Base-by-base conservation (phyloP, 106 monocot genomes). In the Vanilla planifolia region DNA sequence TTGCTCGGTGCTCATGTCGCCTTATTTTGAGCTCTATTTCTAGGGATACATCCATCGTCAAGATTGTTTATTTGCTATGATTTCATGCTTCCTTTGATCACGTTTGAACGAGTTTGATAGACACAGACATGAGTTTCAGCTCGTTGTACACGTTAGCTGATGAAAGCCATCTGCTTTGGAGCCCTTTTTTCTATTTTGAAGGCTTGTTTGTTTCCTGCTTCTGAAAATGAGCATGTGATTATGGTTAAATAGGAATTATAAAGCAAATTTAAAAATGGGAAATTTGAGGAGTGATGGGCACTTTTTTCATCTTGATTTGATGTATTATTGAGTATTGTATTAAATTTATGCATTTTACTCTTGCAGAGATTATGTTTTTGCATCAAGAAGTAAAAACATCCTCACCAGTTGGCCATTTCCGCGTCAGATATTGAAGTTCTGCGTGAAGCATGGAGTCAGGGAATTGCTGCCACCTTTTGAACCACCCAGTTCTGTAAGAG, bases 381-480 rank as follows among this genome's bases (percentile, higher is more conserved):
- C 73, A 34, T 87, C 80, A 32, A 64, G 95, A 68, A 84, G 71
- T 61, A 84, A 86, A 71, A 75, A 76, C 36, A 64, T 87, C 34
- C 44, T 46, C 52, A 59, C 48, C 7, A 86, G 65, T 39, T 96
- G 95, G 95, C 95, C 95, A 14, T 96, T 96, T 59, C 63, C 61
- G 33, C 68, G 64, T 40, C 67, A 84, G 11, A 67, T 52, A n/a
- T 48, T 91, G 76, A 64, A 84, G n/a, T 57, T 79, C 79, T 96
- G 80, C 70, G 41, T 86, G 61, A 80, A 84, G 44, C 61, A 79
- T 71, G 90, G 90, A 27, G 47, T 90, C 63, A 61, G 55, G 42
- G 69, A 87, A 67, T 13, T 78, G 6, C 43, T 96, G 35, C 90
- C 95, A 25, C 95, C 90, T 19, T 84, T 96, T 44, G 80, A 96